These are phyloP conservation scores for Neckera pumila DNA, from an alignment of 225 moss, liverwort and hornwort species.

Conservation along the genomic window DNA sequence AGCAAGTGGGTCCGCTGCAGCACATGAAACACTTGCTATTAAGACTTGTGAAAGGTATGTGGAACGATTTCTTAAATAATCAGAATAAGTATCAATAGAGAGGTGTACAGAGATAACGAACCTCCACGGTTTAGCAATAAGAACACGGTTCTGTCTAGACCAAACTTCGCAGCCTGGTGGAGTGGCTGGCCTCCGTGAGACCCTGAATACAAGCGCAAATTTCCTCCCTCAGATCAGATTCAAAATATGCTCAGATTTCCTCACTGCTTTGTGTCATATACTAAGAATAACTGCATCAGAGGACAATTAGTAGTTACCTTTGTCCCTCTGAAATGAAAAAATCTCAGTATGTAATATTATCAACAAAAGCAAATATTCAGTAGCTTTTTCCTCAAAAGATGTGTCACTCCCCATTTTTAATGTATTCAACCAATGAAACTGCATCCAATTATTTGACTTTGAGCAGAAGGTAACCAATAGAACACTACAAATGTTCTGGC, in stretches of 20 bases:
- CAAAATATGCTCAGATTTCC: background rate
- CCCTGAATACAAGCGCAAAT: conserved; percentile 34
- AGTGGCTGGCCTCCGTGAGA: conserved; percentile 83
- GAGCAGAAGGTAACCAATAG: background rate
- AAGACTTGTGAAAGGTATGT: background rate
- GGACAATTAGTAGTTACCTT: background rate
- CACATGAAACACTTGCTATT: conserved; percentile 1
- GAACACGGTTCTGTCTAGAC: conserved; percentile 81
- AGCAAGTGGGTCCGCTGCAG: conserved; percentile 85
- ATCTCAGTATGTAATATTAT: background rate
- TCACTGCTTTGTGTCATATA: background rate
- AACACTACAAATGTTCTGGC: background rate
- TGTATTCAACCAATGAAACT: background rate
- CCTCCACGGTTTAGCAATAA: conserved; percentile 75
- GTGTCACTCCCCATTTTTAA: background rate
- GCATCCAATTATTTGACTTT: background rate
- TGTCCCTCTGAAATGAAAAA: background rate
- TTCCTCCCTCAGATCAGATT: background rate
- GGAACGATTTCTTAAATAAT: background rate
- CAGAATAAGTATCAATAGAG: background rate
- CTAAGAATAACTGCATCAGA: background rate
- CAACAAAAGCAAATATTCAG: background rate
- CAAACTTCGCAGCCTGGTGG: conserved; percentile 88
- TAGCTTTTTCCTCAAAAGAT: background rate
- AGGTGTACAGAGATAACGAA: conserved; percentile 4